phyloP scores from a whole-genome alignment of 345 rosid genomes.

The Passiflora organensis region DNA sequence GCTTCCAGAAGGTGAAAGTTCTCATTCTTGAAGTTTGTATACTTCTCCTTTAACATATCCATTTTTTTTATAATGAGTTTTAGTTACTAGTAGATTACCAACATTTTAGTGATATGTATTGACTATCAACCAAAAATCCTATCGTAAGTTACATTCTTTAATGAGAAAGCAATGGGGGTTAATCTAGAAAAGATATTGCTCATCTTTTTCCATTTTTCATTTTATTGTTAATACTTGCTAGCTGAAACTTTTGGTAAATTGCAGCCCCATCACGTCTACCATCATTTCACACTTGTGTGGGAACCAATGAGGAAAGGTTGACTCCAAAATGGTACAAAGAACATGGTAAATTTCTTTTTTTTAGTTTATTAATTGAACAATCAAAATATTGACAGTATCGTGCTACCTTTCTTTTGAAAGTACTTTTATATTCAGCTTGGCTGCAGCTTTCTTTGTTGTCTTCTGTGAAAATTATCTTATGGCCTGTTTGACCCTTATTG shows the following conservation, averaged over 20 bases:
- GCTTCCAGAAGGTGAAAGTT: conserved; percentile 64
- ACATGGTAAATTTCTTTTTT: conserved; percentile 50
- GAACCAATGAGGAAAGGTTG: conserved; percentile 81
- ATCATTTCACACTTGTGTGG: conserved; percentile 96
- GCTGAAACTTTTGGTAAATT: conserved; percentile 16
- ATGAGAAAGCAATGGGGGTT: not conserved
- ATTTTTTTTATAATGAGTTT: not conserved
- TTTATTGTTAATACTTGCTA: not conserved
- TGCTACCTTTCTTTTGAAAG: not conserved
- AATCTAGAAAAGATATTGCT: not conserved
- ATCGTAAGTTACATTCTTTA: too few relatives aligned
- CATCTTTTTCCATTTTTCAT: conserved; percentile 1
- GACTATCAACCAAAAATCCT: too few relatives aligned
- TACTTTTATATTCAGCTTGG: too few relatives aligned
- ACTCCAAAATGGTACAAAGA: conserved; percentile 91
- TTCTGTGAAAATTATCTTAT: not conserved
- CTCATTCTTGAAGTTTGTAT: not conserved
- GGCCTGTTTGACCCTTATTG: not conserved
- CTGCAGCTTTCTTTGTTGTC: not conserved
- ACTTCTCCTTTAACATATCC: not conserved
- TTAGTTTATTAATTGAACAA: not conserved
- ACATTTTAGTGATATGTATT: too few relatives aligned
- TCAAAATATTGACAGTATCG: not conserved
- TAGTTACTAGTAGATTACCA: not conserved
- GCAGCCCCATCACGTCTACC: conserved; percentile 95